A percentile compares a stretch with the other conserved stretches of the same genome.
phyloP scores from a whole-genome alignment of 208 protist species.

The Lotmaria passim region DNA sequence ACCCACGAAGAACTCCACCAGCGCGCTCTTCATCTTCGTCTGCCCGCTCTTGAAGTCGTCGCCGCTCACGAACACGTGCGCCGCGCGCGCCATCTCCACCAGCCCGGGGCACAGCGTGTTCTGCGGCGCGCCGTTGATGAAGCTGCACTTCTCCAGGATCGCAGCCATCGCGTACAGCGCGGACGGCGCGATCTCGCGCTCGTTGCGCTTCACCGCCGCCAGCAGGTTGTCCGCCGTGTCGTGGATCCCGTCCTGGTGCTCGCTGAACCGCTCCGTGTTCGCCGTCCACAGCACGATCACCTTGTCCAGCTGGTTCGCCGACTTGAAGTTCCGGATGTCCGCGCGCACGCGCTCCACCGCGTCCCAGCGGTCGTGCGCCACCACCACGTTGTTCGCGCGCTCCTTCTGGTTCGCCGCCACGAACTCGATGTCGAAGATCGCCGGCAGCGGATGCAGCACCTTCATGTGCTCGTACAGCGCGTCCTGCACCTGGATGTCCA shows the following conservation, averaged over 20 bases:
- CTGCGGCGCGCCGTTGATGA: constrained; percentile 99
- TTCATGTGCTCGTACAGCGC: constrained; percentile 86
- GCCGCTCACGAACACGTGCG: constrained; percentile 95
- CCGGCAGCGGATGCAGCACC: constrained; percentile 93
- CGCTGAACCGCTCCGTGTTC: constrained; percentile 98
- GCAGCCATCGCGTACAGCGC: constrained; percentile 96
- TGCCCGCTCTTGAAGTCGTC: constrained; percentile 99
- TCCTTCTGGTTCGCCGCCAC: constrained; percentile 98
- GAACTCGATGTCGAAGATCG: constrained; percentile 97
- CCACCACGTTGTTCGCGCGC: constrained; percentile 97
- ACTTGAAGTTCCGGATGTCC: constrained; percentile 95
- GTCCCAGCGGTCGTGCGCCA: constrained; percentile 88
- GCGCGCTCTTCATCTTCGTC: constrained; percentile 99
- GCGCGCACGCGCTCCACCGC: constrained; percentile 94
- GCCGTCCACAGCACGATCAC: constrained; percentile 99
- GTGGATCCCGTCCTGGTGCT: constrained; percentile 93
- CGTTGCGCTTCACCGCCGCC: constrained; percentile 81
- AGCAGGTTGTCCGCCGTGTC: constrained; percentile 97
- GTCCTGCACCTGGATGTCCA: constrained; percentile 95
- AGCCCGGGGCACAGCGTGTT: constrained; percentile 98
- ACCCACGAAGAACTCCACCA: constrained; percentile 98
- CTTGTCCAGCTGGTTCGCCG: constrained; percentile 93
- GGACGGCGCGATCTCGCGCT: constrained; percentile 96
- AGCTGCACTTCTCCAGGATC: constrained; percentile 97
- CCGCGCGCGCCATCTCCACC: constrained; percentile 91